Conservation (phyloP, 106 monocot species). For the Alisma plantagoaquatica region DNA sequence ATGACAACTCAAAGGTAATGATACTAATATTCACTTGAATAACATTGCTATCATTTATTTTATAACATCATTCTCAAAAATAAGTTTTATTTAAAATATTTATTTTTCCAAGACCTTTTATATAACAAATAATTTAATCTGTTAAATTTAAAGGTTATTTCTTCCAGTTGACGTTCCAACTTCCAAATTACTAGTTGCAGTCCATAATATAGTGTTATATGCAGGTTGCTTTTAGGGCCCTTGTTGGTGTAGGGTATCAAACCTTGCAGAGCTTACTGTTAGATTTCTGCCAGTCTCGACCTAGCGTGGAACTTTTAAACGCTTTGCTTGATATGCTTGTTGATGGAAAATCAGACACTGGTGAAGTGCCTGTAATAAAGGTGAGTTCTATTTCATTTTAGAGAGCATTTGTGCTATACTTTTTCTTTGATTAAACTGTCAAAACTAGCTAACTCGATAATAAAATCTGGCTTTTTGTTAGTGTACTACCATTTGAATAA, state of each 20-base stretch:
- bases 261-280: slow-evolving; percentile 86
- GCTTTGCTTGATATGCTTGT: slow-evolving; percentile 98
- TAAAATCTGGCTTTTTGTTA: too few species aligned
- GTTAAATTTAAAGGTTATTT: too few species aligned
- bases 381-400: slow-evolving; percentile 13
- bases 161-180: neutral
- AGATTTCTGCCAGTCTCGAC: slow-evolving; percentile 74
- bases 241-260: slow-evolving; percentile 93
- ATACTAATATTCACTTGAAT: neutral
- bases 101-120: neutral
- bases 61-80: neutral
- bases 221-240: slow-evolving; percentile 70
- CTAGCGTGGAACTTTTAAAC: slow-evolving; percentile 58
- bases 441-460: neutral
- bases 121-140: neutral
- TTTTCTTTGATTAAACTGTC: neutral
- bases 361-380: slow-evolving; percentile 53
- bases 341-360: slow-evolving; percentile 68
- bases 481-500: too few species aligned
- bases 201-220: slow-evolving; percentile 1
- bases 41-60: neutral
- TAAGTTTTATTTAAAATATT: neutral
- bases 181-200: neutral
- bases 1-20: slow-evolving; percentile 79
- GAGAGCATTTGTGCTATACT: neutral